Conservation (phyloP, 805 yeast species). For the Sugiyamaella floridensis region DNA sequence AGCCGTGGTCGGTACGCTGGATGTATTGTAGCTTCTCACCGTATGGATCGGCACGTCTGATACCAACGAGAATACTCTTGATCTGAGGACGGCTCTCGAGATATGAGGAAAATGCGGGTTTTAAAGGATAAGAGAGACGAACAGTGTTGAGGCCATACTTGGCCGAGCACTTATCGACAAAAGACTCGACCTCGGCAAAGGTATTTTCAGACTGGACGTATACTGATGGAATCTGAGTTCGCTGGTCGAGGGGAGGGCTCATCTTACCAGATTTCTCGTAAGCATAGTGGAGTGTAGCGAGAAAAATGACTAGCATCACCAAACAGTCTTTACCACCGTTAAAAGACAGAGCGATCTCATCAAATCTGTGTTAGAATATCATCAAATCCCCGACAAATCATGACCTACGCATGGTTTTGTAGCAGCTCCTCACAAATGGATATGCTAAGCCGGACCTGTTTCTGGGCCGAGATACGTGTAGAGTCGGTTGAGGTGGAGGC, state of each 20-base stretch:
- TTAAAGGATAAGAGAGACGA: constrained; percentile 40
- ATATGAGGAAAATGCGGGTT: constrained; percentile 62
- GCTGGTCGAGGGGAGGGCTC: constrained; percentile 4
- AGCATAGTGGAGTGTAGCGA: constrained; percentile 43
- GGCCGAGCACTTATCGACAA: constrained; percentile 49
- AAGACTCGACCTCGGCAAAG: constrained; percentile 62
- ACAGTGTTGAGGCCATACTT: constrained; percentile 49
- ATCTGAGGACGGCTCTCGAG: constrained; percentile 45
- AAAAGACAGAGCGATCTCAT: constrained; percentile 59
- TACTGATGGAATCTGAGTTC: constrained; percentile 46
- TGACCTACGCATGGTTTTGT: constrained; percentile 18
- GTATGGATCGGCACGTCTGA: constrained; percentile 81
- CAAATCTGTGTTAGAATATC: constrained; percentile 2
- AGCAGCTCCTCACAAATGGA: constrained; percentile 26
- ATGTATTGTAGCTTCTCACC: constrained; percentile 52
- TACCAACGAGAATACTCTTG: constrained; percentile 81
- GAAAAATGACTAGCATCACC: constrained; percentile 70
- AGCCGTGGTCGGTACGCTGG: constrained; percentile 76
- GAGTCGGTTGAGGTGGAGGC: background rate
- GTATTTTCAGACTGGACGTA: constrained; percentile 70
- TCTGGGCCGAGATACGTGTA: constrained; percentile 16
- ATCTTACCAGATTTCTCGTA: background rate
- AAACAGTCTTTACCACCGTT: constrained; percentile 98
- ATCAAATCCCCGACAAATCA: background rate
- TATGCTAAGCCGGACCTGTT: constrained; percentile 22